Base-by-base conservation (phyloP, 1,139 yeast genomes). In the Groenewaldozyma sp. region DNA sequence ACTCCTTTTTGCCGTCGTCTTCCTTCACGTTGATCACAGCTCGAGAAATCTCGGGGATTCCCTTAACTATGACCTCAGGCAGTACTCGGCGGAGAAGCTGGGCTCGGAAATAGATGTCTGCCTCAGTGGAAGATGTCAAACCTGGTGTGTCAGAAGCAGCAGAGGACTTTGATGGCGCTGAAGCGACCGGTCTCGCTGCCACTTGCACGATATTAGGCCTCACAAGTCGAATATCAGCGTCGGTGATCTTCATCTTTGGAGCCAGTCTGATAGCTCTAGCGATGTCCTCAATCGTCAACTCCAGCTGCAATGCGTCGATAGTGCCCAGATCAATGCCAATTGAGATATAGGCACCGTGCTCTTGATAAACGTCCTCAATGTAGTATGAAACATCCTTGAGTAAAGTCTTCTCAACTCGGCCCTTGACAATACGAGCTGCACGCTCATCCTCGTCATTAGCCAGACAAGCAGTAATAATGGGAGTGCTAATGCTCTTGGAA, bases 371-470 rank as follows among this genome's bases (percentile, higher is more conserved):
- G 65, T 93, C 99, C 58, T 91, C 95, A 50, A 93, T 82, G 60
- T 76, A 88, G 56, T 64, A 83, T 2, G 94, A 87, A 47, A 93
- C 81, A 58, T 93, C 98, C 48, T 79, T 77, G 45, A 93, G 65
- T 43, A 81, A 65, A 0, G 98, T 93, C 67, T 91, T 93, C 60
- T 93, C 99, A 42, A 93, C 76, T 59, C 99, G 76, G 38, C 99
- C 98, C 64, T 93, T 93, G 31, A 93, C 98, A 50, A 93, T 96
- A 62, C 99, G 78, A 0, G 98, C 98, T 22, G 97, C 96, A 57
- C 95, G 82, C 64, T 88, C 97, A 60, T 93, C 98, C 14, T 79
- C 78, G 52, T 84, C 93, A 55, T 93, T 91, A 11, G 91, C 97
- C 51, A 93, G 69, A 7, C 82, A 88, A 5, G 97, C 94, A 50